phyloP scores from a whole-genome alignment of 2,329 filamentous ascomycete species.

The Iodosphaeria phyllophila region DNA sequence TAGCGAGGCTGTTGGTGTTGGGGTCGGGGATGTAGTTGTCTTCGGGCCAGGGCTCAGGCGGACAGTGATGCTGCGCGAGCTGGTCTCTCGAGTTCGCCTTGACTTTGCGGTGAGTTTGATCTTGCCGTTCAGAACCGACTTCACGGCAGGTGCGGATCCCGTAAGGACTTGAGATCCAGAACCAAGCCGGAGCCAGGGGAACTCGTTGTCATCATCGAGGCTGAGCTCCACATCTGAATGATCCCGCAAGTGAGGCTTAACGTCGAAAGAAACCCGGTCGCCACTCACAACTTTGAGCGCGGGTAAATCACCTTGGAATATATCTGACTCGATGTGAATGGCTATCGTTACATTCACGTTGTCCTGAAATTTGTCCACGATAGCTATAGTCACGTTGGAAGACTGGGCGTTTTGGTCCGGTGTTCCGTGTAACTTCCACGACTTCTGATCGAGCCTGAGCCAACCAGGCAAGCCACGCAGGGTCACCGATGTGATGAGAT shows the following conservation, averaged over 20 bases:
- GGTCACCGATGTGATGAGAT: conserved; percentile 31
- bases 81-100: conserved; percentile 6
- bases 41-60: neutral
- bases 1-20: neutral
- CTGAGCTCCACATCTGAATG: conserved; percentile 9
- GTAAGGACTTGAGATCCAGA: conserved; percentile 8
- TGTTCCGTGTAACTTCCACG: conserved; percentile 44
- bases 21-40: conserved; percentile 1
- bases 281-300: conserved; percentile 11
- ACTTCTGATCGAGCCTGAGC: conserved; percentile 45
- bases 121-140: conserved; percentile 3
- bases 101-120: conserved; percentile 9
- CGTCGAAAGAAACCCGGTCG: conserved; percentile 11
- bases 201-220: conserved; percentile 7
- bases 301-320: conserved; percentile 12
- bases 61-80: conserved; percentile 4
- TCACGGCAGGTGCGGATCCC: conserved; percentile 8
- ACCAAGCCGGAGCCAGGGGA: conserved; percentile 14
- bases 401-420: conserved; percentile 39
- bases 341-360: conserved; percentile 34
- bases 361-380: conserved; percentile 40
- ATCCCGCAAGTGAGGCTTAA: conserved; percentile 11
- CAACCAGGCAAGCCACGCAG: conserved; percentile 41
- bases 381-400: conserved; percentile 41
- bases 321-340: conserved; percentile 7